phyloP scores from a whole-genome alignment of 306 rosid genomes.

The Amphicarpaea edgeworthii region DNA sequence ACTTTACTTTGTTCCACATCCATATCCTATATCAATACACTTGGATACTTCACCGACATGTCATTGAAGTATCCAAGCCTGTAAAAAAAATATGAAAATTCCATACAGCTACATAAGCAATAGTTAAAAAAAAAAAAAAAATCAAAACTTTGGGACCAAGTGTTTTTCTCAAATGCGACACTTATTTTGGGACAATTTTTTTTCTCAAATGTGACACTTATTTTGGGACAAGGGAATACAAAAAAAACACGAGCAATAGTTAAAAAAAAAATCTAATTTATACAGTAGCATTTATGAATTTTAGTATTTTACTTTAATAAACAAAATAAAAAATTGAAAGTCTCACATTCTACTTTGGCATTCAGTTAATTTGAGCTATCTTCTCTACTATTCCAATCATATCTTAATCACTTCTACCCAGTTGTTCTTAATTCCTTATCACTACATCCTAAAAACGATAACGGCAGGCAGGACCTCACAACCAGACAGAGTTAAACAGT shows the following conservation, averaged over 20 bases:
- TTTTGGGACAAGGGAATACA: too few species aligned
- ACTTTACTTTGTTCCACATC: neutral
- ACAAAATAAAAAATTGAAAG: neutral
- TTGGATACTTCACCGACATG: neutral
- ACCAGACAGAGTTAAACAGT: slow-evolving; percentile 4
- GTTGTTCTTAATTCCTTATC: neutral
- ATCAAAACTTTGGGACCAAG: too few species aligned
- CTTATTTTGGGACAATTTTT: too few species aligned
- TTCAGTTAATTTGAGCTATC: slow-evolving; percentile 6
- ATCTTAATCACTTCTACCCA: neutral
- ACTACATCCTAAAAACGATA: neutral
- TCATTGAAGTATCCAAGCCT: neutral
- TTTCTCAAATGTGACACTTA: too few species aligned
- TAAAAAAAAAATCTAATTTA: too few species aligned
- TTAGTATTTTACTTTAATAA: neutral
- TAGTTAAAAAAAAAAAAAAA: too few species aligned
- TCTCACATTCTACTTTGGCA: neutral
- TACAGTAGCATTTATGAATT: too few species aligned
- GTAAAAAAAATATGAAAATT: neutral
- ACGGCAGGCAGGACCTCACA: neutral
- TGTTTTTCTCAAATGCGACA: too few species aligned
- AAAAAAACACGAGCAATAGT: too few species aligned
- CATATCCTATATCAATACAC: neutral
- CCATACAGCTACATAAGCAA: neutral
- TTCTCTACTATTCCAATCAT: neutral